Evolutionary conservation across 129 eudicot genomes (phyloP), one percentile per base, ranked within the genome.

Genomic region (Glebionis coronaria): DNA sequence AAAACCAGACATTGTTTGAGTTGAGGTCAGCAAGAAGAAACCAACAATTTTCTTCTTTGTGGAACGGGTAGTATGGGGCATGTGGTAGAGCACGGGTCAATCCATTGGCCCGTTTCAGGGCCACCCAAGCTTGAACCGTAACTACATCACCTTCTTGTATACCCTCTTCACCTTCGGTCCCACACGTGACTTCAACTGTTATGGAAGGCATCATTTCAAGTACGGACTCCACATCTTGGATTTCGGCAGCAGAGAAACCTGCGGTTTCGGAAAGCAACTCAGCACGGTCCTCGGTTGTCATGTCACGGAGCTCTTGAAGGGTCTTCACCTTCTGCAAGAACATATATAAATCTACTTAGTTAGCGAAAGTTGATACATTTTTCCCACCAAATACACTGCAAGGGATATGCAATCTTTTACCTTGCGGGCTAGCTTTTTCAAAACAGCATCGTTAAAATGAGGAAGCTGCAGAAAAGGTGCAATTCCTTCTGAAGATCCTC

Each of bases 391-490:
- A 47, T 63, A 68, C 4, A 38, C 31, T 16, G 9, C 23, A 27
- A 49, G 46, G 9, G n/a, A 12, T 21, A 52, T 46, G 5, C 2
- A 50, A 13, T 63, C 15, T 62, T 73, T 65, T 69, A 86, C 98
- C 96, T 93, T 93, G 73, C 93, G 91, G 31, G 90, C 56, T 68
- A 93, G 73, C 71, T 88, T 93, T 72, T 88, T 89, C 13, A 82
- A 70, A 14, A 88, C 78, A 35, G 86, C 76, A 50, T 93, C 98
- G 61, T 56, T 79, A 54, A 88, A 93, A 86, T 86, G 95, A 27
- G 98, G 98, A 67, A 93, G 96, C 83, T 93, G 98, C 65, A 93
- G 72, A 75, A 93, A 88, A 2, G 98, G 91, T 74, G 97, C 96
- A 70, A 47, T 75, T 15, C 95, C 96, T 67, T 93, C 96, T 12